Evolutionary conservation across 1,139 yeast genomes (phyloP).

Genomic region (Candida smagusa): DNA sequence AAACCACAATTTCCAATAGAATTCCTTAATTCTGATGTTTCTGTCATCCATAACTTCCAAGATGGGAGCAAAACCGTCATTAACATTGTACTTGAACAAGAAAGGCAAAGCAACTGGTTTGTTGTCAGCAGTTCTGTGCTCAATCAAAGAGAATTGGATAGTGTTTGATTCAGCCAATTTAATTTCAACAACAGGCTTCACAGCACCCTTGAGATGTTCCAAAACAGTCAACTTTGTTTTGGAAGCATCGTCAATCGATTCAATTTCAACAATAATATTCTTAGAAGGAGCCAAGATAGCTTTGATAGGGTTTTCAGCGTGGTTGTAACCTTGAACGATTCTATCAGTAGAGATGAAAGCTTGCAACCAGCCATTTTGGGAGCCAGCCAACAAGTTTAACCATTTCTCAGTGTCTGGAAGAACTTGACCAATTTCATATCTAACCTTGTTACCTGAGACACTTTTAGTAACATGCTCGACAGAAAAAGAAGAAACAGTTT

Average conservation of each 20-base stretch:
- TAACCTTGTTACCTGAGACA: slow-evolving; percentile 33
- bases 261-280: slow-evolving; percentile 63
- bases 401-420: slow-evolving; percentile 57
- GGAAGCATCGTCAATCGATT: slow-evolving; percentile 44
- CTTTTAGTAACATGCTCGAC: slow-evolving; percentile 27
- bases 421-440: slow-evolving; percentile 46
- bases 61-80: slow-evolving; percentile 93
- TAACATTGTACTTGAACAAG: slow-evolving; percentile 74
- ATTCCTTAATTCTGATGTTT: slow-evolving; percentile 88
- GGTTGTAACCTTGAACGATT: slow-evolving; percentile 81
- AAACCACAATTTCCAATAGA: slow-evolving; percentile 98
- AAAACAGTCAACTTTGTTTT: slow-evolving; percentile 62
- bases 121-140: slow-evolving; percentile 81
- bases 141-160: slow-evolving; percentile 75
- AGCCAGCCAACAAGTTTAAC: slow-evolving; percentile 82
- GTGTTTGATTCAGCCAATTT: slow-evolving; percentile 42
- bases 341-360: slow-evolving; percentile 80
- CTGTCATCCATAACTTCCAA: slow-evolving; percentile 87
- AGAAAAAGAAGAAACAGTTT: slow-evolving; percentile 32
- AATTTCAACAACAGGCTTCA: slow-evolving; percentile 66
- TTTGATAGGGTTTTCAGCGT: slow-evolving; percentile 74
- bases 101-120: slow-evolving; percentile 73
- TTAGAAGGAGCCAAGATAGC: slow-evolving; percentile 75
- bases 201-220: slow-evolving; percentile 73
- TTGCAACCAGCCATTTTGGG: slow-evolving; percentile 80